phyloP scores from a whole-genome alignment of 495 filamentous ascomycete species.

The Xylaria sp. region DNA sequence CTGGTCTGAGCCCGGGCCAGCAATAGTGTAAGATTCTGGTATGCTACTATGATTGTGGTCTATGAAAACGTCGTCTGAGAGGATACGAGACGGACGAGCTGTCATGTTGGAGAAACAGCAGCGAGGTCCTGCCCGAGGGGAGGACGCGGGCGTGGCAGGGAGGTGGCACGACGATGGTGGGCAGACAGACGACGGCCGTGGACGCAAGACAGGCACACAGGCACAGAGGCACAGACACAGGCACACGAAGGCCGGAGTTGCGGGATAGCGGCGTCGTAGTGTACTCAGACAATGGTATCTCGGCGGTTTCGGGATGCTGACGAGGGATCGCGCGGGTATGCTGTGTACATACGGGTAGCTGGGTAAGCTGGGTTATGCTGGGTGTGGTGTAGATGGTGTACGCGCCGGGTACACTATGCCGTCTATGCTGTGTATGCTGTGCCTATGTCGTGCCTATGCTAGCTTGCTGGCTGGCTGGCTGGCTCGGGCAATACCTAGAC shows the following conservation, averaged over 20 bases:
- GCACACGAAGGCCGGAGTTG: neutral
- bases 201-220: neutral
- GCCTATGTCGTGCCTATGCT: no score
- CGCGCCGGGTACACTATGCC: no score
- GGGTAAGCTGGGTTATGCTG: no score
- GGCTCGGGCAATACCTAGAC: neutral
- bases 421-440: neutral
- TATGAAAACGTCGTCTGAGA: conserved; percentile 31
- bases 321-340: conserved; percentile 6
- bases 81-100: conserved; percentile 21
- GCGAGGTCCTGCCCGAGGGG: conserved; percentile 16
- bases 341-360: no score
- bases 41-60: conserved; percentile 30
- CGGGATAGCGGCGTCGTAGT: neutral
- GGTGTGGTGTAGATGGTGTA: no score
- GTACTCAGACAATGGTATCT: neutral
- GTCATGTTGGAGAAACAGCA: conserved; percentile 28
- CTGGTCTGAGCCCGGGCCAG: conserved; percentile 24
- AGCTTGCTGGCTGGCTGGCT: no score
- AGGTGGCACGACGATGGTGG: conserved; percentile 15
- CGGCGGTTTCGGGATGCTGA: conserved; percentile 1
- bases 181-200: neutral
- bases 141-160: conserved; percentile 15
- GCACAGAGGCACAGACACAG: no score
- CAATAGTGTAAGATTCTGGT: conserved; percentile 21